Evolutionary conservation across 768 basidiomycete genomes (phyloP).

Genomic region (Lentinula edodes): DNA sequence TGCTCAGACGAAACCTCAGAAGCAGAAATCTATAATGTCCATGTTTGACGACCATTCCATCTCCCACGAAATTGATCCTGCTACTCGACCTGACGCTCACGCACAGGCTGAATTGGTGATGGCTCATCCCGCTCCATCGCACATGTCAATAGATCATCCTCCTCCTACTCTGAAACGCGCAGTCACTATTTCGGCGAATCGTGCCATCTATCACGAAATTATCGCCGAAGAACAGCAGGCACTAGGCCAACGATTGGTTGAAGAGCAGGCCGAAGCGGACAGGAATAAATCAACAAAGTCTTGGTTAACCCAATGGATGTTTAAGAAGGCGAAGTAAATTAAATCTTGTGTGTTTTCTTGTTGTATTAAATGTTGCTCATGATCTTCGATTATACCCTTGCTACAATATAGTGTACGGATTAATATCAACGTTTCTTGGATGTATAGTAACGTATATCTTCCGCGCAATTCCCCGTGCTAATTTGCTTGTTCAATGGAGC

Average conservation of each 20-base stretch:
- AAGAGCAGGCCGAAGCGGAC: slow-evolving; percentile 48
- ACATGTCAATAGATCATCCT: slow-evolving; percentile 25
- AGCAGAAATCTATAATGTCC: slow-evolving; percentile 21
- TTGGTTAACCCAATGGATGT: slow-evolving; percentile 68
- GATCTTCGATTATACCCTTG: neutral
- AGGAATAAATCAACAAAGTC: slow-evolving; percentile 42
- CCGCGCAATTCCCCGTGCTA: slow-evolving; percentile 17
- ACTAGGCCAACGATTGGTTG: slow-evolving; percentile 43
- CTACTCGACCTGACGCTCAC: slow-evolving; percentile 36
- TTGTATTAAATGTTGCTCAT: neutral
- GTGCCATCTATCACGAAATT: slow-evolving; percentile 64
- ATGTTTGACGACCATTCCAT: slow-evolving; percentile 25
- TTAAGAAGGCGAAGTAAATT: slow-evolving; percentile 27
- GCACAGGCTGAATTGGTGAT: slow-evolving; percentile 38
- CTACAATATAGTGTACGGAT: neutral
- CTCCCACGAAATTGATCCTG: slow-evolving; percentile 29
- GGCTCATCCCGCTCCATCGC: slow-evolving; percentile 28
- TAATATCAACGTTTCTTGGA: neutral
- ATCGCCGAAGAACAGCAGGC: slow-evolving; percentile 65
- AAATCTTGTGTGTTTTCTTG: neutral
- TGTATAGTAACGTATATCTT: neutral
- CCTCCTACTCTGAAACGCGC: slow-evolving; percentile 20
- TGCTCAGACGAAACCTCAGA: neutral
- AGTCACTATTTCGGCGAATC: slow-evolving; percentile 47
- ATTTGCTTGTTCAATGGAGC: neutral